A percentile compares a stretch with the other conserved stretches of the same genome.
These are phyloP conservation scores for Bimuria novae-zelandiae DNA, from an alignment of 2,329 filamentous ascomycete species.

Conservation along the genomic window DNA sequence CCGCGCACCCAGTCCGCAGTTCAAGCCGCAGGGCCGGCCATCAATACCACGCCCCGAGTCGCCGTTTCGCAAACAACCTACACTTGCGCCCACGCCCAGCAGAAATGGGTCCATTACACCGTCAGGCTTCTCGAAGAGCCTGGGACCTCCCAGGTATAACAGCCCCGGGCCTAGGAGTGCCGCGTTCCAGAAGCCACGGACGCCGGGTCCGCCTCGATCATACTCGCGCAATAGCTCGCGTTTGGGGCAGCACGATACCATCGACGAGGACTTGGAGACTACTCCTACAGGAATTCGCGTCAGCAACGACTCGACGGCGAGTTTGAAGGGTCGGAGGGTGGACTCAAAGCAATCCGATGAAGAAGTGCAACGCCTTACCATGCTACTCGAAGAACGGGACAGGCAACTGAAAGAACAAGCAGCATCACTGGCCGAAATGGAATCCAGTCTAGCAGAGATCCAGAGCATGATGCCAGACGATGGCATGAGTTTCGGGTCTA, in stretches of 20 bases:
- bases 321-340: conserved; percentile 40
- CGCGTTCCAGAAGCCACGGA: conserved; percentile 56
- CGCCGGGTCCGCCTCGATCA: conserved; percentile 48
- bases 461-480: conserved; percentile 68
- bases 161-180: conserved; percentile 67
- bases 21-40: conserved; percentile 70
- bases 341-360: conserved; percentile 54
- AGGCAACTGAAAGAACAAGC: conserved; percentile 88
- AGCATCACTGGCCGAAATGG: conserved; percentile 83
- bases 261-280: conserved; percentile 47
- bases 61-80: conserved; percentile 67
- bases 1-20: conserved; percentile 71
- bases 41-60: conserved; percentile 90
- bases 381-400: conserved; percentile 81
- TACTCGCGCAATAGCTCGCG: conserved; percentile 55
- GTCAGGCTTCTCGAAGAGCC: conserved; percentile 57
- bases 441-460: conserved; percentile 81
- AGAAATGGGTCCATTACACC: conserved; percentile 60
- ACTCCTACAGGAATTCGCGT: conserved; percentile 59
- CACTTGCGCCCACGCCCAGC: conserved; percentile 55
- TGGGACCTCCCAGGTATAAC: conserved; percentile 63
- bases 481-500: conserved; percentile 54
- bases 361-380: conserved; percentile 73
- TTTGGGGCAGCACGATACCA: conserved; percentile 49
- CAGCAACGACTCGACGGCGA: conserved; percentile 58